Percentiles rank a stretch among this genome's conserved stretches.
phyloP scores from a whole-genome alignment of 1,139 yeast genomes.

The Geotrichum phurueaensis region DNA sequence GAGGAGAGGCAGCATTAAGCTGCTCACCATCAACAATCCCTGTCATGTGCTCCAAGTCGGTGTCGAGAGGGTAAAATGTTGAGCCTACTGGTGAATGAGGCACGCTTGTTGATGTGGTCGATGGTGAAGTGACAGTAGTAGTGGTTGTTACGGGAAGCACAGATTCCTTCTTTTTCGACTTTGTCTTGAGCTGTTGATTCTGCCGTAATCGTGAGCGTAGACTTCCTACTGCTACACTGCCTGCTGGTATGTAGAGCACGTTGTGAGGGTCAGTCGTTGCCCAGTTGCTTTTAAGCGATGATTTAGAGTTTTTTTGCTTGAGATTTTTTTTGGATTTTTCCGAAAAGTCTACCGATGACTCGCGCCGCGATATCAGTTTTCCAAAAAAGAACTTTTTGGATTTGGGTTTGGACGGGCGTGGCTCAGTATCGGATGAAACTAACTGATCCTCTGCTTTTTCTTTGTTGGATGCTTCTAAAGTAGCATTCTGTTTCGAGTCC shows the following conservation, averaged over 20 bases:
- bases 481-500: background rate
- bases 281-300: slow-evolving; percentile 13
- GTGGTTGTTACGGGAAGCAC: background rate
- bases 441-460: background rate
- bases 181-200: background rate
- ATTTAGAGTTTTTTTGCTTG: background rate
- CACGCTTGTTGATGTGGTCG: background rate
- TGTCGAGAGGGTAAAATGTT: slow-evolving; percentile 11
- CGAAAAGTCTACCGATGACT: slow-evolving; percentile 23
- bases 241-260: background rate
- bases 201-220: background rate
- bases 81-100: slow-evolving; percentile 1
- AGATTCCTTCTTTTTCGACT: background rate
- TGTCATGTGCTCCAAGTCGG: slow-evolving; percentile 17
- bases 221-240: background rate
- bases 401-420: background rate
- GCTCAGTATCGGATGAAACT: background rate
- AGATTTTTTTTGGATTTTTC: slow-evolving; percentile 2
- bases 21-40: slow-evolving; percentile 11
- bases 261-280: slow-evolving; percentile 14
- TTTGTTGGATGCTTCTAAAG: background rate
- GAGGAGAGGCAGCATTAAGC: background rate
- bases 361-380: slow-evolving; percentile 26
- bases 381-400: slow-evolving; percentile 24
- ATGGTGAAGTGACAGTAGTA: background rate